These are phyloP conservation scores for Capronia epimyces DNA, from an alignment of 2,329 filamentous ascomycete species.

Conservation along the genomic window DNA sequence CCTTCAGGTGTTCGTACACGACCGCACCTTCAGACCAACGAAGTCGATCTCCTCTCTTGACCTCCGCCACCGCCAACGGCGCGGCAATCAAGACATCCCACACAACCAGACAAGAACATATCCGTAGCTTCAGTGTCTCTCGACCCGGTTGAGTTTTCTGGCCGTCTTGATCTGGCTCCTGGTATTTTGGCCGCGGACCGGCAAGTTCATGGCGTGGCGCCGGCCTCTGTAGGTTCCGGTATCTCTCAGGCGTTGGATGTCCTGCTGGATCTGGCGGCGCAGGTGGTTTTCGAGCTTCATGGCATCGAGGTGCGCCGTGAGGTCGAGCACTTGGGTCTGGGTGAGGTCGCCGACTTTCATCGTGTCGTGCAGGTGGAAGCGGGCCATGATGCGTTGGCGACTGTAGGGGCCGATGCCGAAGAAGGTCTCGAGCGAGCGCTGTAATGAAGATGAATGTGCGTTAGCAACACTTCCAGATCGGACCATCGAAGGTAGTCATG, in stretches of 20 bases:
- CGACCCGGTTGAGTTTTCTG: constrained; percentile 54
- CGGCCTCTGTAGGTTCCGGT: constrained; percentile 86
- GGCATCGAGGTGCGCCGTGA: constrained; percentile 77
- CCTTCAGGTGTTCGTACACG: not conserved
- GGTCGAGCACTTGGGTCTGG: constrained; percentile 69
- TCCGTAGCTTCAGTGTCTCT: constrained; percentile 42
- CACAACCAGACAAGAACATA: not conserved
- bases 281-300: constrained; percentile 95
- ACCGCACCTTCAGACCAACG: not conserved
- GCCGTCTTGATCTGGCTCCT: constrained; percentile 65
- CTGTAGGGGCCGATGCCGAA: constrained; percentile 72
- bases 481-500: no score
- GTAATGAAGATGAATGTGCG: constrained; percentile 25
- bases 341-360: constrained; percentile 71
- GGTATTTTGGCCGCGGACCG: constrained; percentile 84
- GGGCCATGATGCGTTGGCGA: constrained; percentile 73
- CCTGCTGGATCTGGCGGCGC: constrained; percentile 68
- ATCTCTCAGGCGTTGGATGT: constrained; percentile 79
- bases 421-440: constrained; percentile 66
- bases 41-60: not conserved
- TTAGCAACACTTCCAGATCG: not conserved
- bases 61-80: no score
- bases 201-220: constrained; percentile 86
- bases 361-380: constrained; percentile 78
- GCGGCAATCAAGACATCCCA: not conserved